Evolutionary conservation across 805 yeast genomes (phyloP), one percentile per base, ranked within the genome.

Genomic region (Naumovozyma baii): DNA sequence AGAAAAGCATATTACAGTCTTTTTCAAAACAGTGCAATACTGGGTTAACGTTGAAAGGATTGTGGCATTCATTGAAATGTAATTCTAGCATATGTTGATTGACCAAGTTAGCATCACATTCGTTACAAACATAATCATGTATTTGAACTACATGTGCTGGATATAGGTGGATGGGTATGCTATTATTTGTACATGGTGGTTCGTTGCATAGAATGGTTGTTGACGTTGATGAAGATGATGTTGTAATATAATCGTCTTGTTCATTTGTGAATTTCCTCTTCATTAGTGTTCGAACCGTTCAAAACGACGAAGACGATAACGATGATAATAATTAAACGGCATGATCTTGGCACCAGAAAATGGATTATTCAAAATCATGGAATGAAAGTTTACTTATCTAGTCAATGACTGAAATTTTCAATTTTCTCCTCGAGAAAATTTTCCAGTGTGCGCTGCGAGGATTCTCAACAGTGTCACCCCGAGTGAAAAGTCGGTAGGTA

Each of bases 41-140:
- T 4, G 16, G 25, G 35, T 55, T 50, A 34, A 55, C 49, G 2
- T 67, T 61, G 33, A 75, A 68, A 22, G 79, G 74, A 49, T 73
- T 70, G 47, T 77, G 82, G 40, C 61, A 58, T 45, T 76, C 82
- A 18, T 64, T 62, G 1, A 75, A 63, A 46, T 76, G 83, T 13
- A 76, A 47, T 3, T 66, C 63, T 16, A 76, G 55, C 5, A 69
- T 46, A 31, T 43, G 49, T 9, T 63, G 59, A n/a, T 64, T 61
- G 0, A 78, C 78, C 41, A 75, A 70, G 42, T 52, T 57, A 32
- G 49, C 57, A 8, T 48, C 43, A 45, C 78, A 72, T 29, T 54
- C 58, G 0, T 45, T 37, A 43, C 77, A 71, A 1, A 54, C 45
- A 44, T 62, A 32, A 16, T 44, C 44, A 28, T 51, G 55, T 25